Conservation (phyloP, 176 grass and related monocot species). For the Echinochloa phyllopogon region DNA sequence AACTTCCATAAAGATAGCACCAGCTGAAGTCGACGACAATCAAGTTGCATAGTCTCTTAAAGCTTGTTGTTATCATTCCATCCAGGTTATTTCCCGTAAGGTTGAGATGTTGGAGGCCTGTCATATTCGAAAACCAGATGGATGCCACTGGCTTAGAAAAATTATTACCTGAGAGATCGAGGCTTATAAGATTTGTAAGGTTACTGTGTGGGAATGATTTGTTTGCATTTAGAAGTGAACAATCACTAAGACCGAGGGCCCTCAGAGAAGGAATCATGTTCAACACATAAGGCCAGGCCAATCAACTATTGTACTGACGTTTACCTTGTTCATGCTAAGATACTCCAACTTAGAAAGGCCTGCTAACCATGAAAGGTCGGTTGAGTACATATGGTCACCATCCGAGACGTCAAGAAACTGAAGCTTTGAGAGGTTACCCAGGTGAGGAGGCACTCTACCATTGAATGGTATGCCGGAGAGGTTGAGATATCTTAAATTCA, state of each 20-base stretch:
- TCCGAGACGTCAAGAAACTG: neutral
- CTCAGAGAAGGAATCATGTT: neutral
- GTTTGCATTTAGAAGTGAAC: neutral
- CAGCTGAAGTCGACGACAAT: neutral
- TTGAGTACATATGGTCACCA: neutral
- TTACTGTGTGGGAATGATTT: neutral
- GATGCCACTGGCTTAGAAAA: neutral
- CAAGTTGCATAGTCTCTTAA: constrained; percentile 36
- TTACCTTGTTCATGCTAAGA: neutral
- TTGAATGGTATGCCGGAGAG: neutral
- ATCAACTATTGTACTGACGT: neutral
- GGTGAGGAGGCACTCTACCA: neutral
- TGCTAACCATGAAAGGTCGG: neutral
- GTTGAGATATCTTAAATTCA: neutral
- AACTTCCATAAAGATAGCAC: neutral
- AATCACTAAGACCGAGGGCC: neutral
- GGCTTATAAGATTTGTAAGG: neutral
- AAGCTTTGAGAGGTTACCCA: neutral
- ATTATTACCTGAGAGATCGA: neutral
- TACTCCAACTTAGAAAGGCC: neutral
- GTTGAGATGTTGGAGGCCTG: neutral
- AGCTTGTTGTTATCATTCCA: neutral
- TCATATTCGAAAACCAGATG: neutral
- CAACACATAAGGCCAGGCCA: neutral
- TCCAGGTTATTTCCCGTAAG: neutral